Evolutionary conservation across 1,139 yeast genomes (phyloP), one percentile per base, ranked within the genome.

Genomic region (Citeromyces siamensis): DNA sequence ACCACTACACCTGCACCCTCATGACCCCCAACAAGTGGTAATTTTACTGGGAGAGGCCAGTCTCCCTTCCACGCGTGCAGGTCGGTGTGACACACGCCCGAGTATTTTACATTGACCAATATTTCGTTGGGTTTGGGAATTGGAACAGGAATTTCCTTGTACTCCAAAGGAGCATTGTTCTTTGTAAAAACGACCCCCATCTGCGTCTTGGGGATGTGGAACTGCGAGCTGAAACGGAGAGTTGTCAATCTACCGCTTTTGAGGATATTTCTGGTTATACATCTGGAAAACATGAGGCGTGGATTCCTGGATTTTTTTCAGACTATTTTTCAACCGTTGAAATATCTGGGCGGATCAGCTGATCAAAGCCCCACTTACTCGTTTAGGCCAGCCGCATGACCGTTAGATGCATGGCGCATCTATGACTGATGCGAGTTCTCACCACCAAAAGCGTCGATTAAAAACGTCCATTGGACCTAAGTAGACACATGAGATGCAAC

Each of bases 1-100:
- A 79, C 86, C 46, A 79, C 86, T 27, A 71, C 70, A 59, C 88
- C 88, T 31, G 85, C 85, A 63, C 90, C 90, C 62, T 79, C 88
- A 55, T 79, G 88, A 51, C 88, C 88, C 50, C 86, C 86, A 34
- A 80, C 83, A 45, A 79, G 63, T 27, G 86, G 85, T 46, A 77
- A 65, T 56, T 78, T 78, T 44, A 73, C 66, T 38, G 53, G 66
- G 48, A 75, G 60, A 41, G 85, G 85, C 85, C 85, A 76, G 55
- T 78, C 85, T 54, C 85, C 85, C 52, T 75, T 71, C 83, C 84
- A 78, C 33, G 84, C 86, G 58, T 78, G 86, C 51, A 78, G 66
- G 55, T 78, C 86, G 34, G 85, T 78, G 61, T 78, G 86, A 55
- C 86, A 78, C 35, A 78, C 86, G 59, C 86, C 86, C 7, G 85